Base-by-base conservation (phyloP, 768 basidiomycete species). In the Pisolithus orientalis region DNA sequence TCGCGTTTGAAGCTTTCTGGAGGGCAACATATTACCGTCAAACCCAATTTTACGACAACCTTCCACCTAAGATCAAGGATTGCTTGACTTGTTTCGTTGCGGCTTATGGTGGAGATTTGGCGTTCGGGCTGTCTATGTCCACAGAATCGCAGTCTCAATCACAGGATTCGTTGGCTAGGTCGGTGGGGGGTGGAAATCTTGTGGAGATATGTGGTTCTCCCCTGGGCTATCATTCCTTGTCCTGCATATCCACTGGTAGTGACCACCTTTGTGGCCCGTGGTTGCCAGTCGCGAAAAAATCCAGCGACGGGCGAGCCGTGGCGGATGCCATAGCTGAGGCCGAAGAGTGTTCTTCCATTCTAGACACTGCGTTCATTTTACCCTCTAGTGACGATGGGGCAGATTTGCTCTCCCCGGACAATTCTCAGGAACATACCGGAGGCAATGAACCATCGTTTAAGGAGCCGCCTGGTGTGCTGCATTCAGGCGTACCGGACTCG, bases 1-100 rank as follows among this genome's bases (percentile, higher is more conserved):
- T 75, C 6, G 73, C 77, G 1, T 86, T 85, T 53, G 71, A 73
- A 56, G 66, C 62, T 2, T 85, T 80, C 60, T 86, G 84, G 84
- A 71, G 71, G n/a, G 64, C 65, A 38, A 79, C 79, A 3, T 84
- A 80, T 59, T 75, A 79, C 32, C 66, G 65, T n/a, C 67, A 60
- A 34, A 62, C 63, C 27, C 66, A 74, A 31, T 71, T 76, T 28
- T 63, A 60, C 46, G 39, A 57, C 0, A 52, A 60, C 16, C 76
- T 78, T 52, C 80, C 83, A 0, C 59, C 64, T 6, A 67, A 64
- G 17, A 67, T 82, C 54, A 73, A 71, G 47, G 66, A 66, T 10
- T 76, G 73, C 40, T 63, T 85, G 38, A 67, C 67, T 51, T 76
- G 73, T 25, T 76, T 76, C 55, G 68, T 69, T 46, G 75, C 75